phyloP scores from a whole-genome alignment of 1,284 basidiomycete species.

The Polyporus tsugae region DNA sequence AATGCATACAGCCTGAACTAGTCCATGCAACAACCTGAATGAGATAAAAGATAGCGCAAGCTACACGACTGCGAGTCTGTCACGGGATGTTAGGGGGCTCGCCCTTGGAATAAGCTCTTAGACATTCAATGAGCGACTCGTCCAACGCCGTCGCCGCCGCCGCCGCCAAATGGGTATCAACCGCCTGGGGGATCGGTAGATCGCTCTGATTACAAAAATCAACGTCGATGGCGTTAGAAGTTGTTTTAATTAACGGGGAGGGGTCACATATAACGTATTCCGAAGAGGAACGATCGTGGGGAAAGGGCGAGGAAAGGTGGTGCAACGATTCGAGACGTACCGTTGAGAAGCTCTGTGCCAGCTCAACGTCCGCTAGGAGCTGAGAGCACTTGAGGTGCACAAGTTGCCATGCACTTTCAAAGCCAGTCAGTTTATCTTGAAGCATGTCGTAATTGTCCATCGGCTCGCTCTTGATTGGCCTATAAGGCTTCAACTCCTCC shows the following conservation, averaged over 20 bases:
- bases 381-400: constrained; percentile 12
- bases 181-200: background rate
- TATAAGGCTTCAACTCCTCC: background rate
- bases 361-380: constrained; percentile 9
- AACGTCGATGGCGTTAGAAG: background rate
- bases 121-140: constrained; percentile 10
- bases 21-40: background rate
- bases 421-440: constrained; percentile 4
- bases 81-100: background rate
- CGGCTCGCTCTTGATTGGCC: background rate
- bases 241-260: background rate
- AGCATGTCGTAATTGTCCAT: constrained; percentile 6
- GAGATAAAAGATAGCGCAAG: background rate
- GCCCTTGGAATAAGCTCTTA: constrained; percentile 7
- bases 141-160: constrained; percentile 7
- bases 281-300: background rate
- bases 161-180: constrained; percentile 1
- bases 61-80: too few relatives aligned
- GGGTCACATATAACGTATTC: background rate
- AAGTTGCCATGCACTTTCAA: constrained; percentile 10
- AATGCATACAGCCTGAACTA: background rate
- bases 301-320: background rate
- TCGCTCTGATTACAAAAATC: background rate
- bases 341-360: constrained; percentile 4
- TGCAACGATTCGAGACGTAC: background rate